These are phyloP conservation scores for Marasmius fiardii DNA, from an alignment of 1,284 basidiomycete species.

Conservation along the genomic window DNA sequence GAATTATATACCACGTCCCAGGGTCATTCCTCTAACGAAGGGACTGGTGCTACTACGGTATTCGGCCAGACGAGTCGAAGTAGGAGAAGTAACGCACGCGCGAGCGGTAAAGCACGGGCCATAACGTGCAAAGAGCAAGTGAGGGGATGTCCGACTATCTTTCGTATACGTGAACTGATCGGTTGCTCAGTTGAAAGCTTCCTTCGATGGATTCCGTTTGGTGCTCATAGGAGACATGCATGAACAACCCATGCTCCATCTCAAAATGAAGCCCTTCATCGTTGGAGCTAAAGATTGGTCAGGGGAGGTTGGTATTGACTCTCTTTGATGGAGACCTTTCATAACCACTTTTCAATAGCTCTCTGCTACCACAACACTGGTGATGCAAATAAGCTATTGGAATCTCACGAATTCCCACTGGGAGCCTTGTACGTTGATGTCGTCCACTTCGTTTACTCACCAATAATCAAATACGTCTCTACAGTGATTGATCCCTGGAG, in stretches of 20 bases:
- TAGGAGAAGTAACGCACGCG: conserved; percentile 22
- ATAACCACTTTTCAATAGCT: conserved; percentile 44
- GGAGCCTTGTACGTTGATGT: conserved; percentile 76
- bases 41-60: background rate
- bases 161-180: conserved; percentile 2
- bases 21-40: conserved; percentile 2
- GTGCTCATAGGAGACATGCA: conserved; percentile 95
- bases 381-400: conserved; percentile 91
- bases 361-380: conserved; percentile 77
- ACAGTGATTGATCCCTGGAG: conserved; percentile 96
- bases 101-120: conserved; percentile 55
- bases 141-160: conserved; percentile 4
- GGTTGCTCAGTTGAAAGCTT: conserved; percentile 64
- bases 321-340: background rate
- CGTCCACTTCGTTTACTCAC: background rate
- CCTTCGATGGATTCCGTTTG: conserved; percentile 88
- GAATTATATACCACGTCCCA: conserved; percentile 53
- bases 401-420: conserved; percentile 98
- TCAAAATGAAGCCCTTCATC: conserved; percentile 86
- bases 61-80: background rate
- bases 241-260: conserved; percentile 91
- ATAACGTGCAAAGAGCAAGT: conserved; percentile 83
- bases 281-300: conserved; percentile 92
- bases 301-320: conserved; percentile 58
- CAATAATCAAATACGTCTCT: conserved; percentile 8